These are phyloP conservation scores for Fusarium sp. DNA, from an alignment of 2,329 filamentous ascomycete species.

Conservation along the genomic window DNA sequence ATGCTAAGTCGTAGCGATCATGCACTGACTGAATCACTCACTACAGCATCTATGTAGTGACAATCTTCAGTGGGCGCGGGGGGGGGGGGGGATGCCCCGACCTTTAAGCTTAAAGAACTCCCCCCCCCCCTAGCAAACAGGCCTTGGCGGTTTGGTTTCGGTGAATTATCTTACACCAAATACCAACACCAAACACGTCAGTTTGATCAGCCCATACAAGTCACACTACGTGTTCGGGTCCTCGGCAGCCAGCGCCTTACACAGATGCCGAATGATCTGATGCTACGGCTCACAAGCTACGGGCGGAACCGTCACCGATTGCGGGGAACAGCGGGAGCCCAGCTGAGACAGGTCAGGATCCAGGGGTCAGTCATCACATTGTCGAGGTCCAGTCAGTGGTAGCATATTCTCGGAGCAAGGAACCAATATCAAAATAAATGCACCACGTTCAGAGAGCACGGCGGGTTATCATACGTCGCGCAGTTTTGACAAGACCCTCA, in stretches of 20 bases:
- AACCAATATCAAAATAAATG: too few relatives aligned
- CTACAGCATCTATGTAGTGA: too few relatives aligned
- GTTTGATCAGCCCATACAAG: constrained; percentile 1
- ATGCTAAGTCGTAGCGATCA: constrained; percentile 17
- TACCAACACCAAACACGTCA: constrained; percentile 14
- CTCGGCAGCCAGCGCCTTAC: constrained; percentile 36
- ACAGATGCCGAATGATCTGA: constrained; percentile 35
- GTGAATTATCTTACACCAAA: too few relatives aligned
- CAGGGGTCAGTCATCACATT: too few relatives aligned
- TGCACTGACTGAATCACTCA: neutral
- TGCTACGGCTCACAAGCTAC: constrained; percentile 24
- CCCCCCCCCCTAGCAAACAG: constrained; percentile 1
- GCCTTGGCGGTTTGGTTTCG: neutral
- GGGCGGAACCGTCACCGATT: constrained; percentile 28
- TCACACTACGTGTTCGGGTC: constrained; percentile 24
- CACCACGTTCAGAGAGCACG: too few relatives aligned
- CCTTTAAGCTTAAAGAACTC: constrained; percentile 33
- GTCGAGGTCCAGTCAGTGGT: too few relatives aligned
- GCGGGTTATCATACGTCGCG: too few relatives aligned
- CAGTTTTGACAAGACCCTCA: too few relatives aligned
- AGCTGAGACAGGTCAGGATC: too few relatives aligned
- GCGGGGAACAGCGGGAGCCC: constrained; percentile 22
- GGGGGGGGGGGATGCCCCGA: neutral
- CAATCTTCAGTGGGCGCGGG: constrained; percentile 14
- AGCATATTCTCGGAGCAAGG: too few relatives aligned